These are phyloP conservation scores for Lathyrus aphaca DNA, from an alignment of 306 rosid genomes.

Conservation along the genomic window DNA sequence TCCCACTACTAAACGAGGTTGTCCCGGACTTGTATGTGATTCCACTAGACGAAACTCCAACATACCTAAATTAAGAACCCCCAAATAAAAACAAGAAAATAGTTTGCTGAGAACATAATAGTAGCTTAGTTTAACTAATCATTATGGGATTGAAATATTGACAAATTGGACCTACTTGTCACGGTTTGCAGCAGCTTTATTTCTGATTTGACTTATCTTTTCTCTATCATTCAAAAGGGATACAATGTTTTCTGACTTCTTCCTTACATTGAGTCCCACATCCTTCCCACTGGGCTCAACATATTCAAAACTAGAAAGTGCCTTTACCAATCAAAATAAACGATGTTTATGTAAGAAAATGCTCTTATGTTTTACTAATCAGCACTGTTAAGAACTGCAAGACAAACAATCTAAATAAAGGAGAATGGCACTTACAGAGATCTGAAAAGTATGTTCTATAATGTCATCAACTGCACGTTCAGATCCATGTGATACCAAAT, in stretches of 20 bases:
- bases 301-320: slow-evolving; percentile 92
- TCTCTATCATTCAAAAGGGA: slow-evolving; percentile 88
- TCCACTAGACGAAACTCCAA: slow-evolving; percentile 98
- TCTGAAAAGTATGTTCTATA: slow-evolving; percentile 95
- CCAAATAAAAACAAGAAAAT: slow-evolving; percentile 32
- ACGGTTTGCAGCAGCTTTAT: slow-evolving; percentile 92
- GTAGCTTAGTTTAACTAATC: slow-evolving; percentile 34
- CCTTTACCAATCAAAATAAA: slow-evolving; percentile 58
- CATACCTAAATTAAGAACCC: slow-evolving; percentile 59
- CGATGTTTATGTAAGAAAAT: slow-evolving; percentile 28
- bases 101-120: slow-evolving; percentile 33
- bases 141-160: slow-evolving; percentile 16
- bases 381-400: slow-evolving; percentile 39
- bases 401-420: slow-evolving; percentile 24
- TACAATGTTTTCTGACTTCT: slow-evolving; percentile 80
- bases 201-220: slow-evolving; percentile 86
- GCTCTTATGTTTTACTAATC: slow-evolving; percentile 5
- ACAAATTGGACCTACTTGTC: slow-evolving; percentile 71
- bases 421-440: slow-evolving; percentile 64
- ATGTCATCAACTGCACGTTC: slow-evolving; percentile 99
- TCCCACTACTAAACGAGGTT: slow-evolving; percentile 58
- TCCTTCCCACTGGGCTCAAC: slow-evolving; percentile 99
- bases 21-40: slow-evolving; percentile 73
- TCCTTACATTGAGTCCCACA: slow-evolving; percentile 91
- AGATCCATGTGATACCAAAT: slow-evolving; percentile 89